These are phyloP conservation scores for Rubroboletus satanas DNA, from an alignment of 768 basidiomycete species.

Conservation along the genomic window DNA sequence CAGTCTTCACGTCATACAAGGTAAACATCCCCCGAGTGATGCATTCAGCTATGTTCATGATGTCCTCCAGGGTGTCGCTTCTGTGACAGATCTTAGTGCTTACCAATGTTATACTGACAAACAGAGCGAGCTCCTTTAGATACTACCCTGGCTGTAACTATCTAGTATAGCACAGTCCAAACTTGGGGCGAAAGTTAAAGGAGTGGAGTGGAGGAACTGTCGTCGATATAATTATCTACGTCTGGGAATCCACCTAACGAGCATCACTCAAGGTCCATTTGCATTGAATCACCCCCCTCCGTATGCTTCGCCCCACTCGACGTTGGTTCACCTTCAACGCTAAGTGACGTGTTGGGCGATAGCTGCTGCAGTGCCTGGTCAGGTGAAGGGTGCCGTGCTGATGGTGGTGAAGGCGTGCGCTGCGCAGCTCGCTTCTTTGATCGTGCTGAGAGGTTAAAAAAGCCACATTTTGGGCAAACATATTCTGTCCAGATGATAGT, in stretches of 20 bases:
- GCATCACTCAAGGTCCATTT: constrained; percentile 14
- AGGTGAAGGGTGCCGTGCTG: constrained; percentile 6
- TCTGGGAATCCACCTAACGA: background rate
- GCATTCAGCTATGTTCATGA: background rate
- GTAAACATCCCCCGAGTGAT: background rate
- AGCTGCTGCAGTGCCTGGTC: constrained; percentile 4
- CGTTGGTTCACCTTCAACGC: background rate
- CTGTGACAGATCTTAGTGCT: background rate
- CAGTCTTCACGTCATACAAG: constrained; percentile 20
- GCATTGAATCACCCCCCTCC: constrained; percentile 6
- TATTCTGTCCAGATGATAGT: constrained; percentile 54
- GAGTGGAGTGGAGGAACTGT: background rate
- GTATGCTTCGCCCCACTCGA: background rate
- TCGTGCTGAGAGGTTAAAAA: constrained; percentile 61
- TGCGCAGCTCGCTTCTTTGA: constrained; percentile 28
- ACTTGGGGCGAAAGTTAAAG: constrained; percentile 1
- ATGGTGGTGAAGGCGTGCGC: constrained; percentile 29
- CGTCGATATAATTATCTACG: background rate
- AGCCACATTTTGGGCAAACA: constrained; percentile 78
- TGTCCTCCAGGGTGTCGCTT: constrained; percentile 4
- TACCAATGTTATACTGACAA: constrained; percentile 3
- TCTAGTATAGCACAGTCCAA: background rate
- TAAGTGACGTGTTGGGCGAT: background rate
- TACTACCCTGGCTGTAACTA: constrained; percentile 2
- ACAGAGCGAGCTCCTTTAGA: constrained; percentile 2